These are phyloP conservation scores for Chlamydomonas sp. DNA, from an alignment of 139 green algal species.

Conservation along the genomic window DNA sequence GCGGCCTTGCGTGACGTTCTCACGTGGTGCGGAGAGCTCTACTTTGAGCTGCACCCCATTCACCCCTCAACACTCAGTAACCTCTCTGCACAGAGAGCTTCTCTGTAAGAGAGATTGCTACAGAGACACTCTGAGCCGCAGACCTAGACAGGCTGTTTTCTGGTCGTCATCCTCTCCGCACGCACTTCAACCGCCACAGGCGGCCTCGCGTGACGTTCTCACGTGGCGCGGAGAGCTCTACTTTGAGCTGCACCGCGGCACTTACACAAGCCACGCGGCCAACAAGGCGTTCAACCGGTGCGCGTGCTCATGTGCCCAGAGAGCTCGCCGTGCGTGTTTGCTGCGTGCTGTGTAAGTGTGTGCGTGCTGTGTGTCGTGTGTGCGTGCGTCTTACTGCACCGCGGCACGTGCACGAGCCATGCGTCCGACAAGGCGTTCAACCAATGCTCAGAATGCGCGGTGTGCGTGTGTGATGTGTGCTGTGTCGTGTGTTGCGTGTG, in stretches of 20 bases:
- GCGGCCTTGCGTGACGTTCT: constrained; percentile 8
- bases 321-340: too few species aligned
- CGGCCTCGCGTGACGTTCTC: constrained; percentile 8
- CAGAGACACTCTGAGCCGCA: too few species aligned
- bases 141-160: too few species aligned
- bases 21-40: constrained; percentile 23
- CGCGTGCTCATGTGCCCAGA: too few species aligned
- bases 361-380: too few species aligned
- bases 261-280: constrained; percentile 30
- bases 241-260: constrained; percentile 37
- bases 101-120: too few species aligned
- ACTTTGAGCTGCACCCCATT: constrained; percentile 29
- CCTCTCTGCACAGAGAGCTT: too few species aligned
- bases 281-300: constrained; percentile 26
- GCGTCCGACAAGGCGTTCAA: constrained; percentile 24
- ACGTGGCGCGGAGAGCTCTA: constrained; percentile 30
- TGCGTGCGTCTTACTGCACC: too few species aligned
- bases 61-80: not conserved
- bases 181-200: not conserved
- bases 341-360: too few species aligned
- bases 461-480: too few species aligned
- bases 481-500: too few species aligned
- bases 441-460: too few species aligned
- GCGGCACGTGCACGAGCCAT: constrained; percentile 34
- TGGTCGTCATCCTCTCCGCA: not conserved